phyloP scores from a whole-genome alignment of 2,329 filamentous ascomycete genomes.

The Cordyceps militaris region DNA sequence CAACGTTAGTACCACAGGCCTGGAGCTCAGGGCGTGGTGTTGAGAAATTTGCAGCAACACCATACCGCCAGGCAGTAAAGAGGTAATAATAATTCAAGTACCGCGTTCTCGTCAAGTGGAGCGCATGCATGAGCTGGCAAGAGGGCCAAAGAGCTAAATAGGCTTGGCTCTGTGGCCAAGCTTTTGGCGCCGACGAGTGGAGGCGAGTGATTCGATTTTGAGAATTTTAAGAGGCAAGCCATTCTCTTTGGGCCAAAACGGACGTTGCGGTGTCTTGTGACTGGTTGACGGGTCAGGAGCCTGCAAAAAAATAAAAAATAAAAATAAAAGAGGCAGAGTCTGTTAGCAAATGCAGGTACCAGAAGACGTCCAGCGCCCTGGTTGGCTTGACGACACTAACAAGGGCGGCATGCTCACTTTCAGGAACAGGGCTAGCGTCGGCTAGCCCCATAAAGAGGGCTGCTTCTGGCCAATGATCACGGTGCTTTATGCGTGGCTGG shows the following conservation, averaged over 20 bases:
- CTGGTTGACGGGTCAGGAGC: neutral
- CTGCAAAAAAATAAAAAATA: neutral
- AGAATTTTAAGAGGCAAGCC: no score
- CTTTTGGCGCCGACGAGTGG: neutral
- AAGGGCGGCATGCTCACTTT: neutral
- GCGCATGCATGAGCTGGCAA: neutral
- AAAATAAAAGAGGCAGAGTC: neutral
- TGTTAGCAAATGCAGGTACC: neutral
- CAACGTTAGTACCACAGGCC: no score
- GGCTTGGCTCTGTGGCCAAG: conserved; percentile 5
- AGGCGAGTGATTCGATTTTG: neutral
- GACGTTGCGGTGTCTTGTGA: neutral
- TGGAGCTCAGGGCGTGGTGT: neutral
- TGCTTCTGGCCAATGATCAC: neutral
- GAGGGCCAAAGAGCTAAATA: neutral
- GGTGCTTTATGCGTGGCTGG: neutral
- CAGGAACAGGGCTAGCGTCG: conserved; percentile 10
- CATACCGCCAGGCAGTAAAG: neutral
- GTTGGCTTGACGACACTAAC: conserved; percentile 10
- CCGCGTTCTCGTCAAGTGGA: neutral
- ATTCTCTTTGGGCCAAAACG: neutral
- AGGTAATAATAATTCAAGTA: neutral
- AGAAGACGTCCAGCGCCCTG: neutral
- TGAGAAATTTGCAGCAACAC: neutral
- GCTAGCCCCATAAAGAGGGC: neutral